Percentiles rank a stretch among this genome's conserved stretches.
These are phyloP conservation scores for Quillaja saponaria DNA, from an alignment of 306 rosid species.

Conservation along the genomic window DNA sequence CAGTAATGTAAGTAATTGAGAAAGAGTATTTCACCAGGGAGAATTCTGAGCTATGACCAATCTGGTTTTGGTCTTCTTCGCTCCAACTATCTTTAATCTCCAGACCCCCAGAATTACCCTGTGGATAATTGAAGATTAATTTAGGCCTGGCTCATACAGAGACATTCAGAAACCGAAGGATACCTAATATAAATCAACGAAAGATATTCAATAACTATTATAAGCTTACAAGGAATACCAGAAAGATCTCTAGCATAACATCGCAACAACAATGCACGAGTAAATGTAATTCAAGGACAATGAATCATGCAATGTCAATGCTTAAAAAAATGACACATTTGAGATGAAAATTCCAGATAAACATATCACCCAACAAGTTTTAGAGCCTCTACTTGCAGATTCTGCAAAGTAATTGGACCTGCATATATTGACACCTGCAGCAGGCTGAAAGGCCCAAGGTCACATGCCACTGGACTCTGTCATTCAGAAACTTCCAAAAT, in stretches of 20 bases:
- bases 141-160: slow-evolving; percentile 16
- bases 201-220: neutral
- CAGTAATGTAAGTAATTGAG: neutral
- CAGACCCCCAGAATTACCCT: slow-evolving; percentile 61
- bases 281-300: too few relatives aligned
- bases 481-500: neutral
- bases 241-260: neutral
- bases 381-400: slow-evolving; percentile 1
- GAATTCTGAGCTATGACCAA: slow-evolving; percentile 39
- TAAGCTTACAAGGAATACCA: neutral
- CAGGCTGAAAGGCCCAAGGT: neutral
- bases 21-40: slow-evolving; percentile 46
- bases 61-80: slow-evolving; percentile 39
- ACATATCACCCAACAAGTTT: slow-evolving; percentile 20
- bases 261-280: too few relatives aligned
- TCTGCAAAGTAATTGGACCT: slow-evolving; percentile 11
- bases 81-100: slow-evolving; percentile 43
- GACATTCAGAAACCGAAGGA: slow-evolving; percentile 21
- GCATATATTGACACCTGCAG: slow-evolving; percentile 2
- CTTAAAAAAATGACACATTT: slow-evolving; percentile 1
- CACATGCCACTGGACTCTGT: neutral
- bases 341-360: slow-evolving; percentile 9
- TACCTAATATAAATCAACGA: neutral
- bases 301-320: too few relatives aligned
- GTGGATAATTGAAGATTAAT: slow-evolving; percentile 29